Conservation (phyloP, 345 rosid species). For the Brassica juncea region DNA sequence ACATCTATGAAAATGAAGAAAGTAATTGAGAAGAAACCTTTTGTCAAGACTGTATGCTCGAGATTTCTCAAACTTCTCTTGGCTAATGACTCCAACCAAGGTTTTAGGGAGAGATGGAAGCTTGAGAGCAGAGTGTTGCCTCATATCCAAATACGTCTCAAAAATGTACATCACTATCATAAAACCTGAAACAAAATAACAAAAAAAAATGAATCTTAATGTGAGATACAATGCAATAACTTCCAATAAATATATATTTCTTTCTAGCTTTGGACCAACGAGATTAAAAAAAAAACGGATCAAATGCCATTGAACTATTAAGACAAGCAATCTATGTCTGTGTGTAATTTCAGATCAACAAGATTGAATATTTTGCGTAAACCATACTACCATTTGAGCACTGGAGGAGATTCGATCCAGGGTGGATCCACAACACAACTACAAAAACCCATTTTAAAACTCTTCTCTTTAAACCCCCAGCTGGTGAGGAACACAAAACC, state of each 20-base stretch:
- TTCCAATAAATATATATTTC: background rate
- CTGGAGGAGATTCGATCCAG: background rate
- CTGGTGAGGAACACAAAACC: background rate
- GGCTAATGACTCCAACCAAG: constrained; percentile 89
- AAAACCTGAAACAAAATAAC: constrained; percentile 58
- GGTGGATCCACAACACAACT: background rate
- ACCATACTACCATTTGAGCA: background rate
- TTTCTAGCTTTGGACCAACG: background rate
- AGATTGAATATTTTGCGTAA: background rate
- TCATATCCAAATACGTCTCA: constrained; percentile 83
- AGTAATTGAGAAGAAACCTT: constrained; percentile 49
- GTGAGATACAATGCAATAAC: background rate
- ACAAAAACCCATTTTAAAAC: background rate
- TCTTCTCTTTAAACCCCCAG: background rate
- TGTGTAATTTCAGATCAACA: background rate
- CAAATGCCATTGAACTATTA: background rate
- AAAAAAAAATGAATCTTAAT: background rate
- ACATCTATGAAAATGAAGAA: constrained; percentile 14
- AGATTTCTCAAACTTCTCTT: constrained; percentile 86
- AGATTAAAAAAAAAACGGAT: background rate
- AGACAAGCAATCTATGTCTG: background rate
- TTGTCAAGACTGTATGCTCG: constrained; percentile 97
- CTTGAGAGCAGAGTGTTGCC: constrained; percentile 80
- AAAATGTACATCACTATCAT: constrained; percentile 88
- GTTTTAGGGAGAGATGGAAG: constrained; percentile 86